Evolutionary conservation across 2,329 filamentous ascomycete species (phyloP).

Genomic region (Penicillium sumatraense): DNA sequence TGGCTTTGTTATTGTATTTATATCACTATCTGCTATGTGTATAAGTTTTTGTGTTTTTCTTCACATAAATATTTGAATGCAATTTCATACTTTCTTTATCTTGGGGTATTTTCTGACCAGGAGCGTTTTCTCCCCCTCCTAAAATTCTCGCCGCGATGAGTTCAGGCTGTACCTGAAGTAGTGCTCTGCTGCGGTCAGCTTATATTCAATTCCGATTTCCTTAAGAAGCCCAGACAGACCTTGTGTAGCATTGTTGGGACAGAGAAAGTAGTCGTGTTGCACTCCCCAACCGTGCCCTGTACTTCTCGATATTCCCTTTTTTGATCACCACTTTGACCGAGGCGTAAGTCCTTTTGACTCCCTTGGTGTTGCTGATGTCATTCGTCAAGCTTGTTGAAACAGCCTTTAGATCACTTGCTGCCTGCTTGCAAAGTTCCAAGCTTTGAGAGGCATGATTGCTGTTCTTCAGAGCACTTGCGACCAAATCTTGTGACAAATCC

Average conservation of each 20-base stretch:
- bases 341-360: not conserved
- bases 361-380: not conserved
- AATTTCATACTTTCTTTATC: not conserved
- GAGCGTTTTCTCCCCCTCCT: not conserved
- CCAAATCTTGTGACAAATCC: not conserved
- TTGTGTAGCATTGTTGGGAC: conserved; percentile 4
- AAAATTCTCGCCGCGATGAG: not conserved
- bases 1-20: too few relatives aligned
- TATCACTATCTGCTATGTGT: too few relatives aligned
- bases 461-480: not conserved
- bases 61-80: too few relatives aligned
- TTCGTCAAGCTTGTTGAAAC: not conserved
- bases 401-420: not conserved
- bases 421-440: not conserved
- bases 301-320: not conserved
- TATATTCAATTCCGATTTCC: not conserved
- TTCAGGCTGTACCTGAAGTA: not conserved
- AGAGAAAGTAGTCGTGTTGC: not conserved
- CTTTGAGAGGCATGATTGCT: not conserved
- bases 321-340: not conserved
- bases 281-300: not conserved
- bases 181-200: not conserved
- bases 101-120: not conserved
- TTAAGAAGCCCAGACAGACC: not conserved
- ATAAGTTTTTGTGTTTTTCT: too few relatives aligned